phyloP scores from a whole-genome alignment of 2,329 filamentous ascomycete species.

The Neopestalotiopsis rosae region DNA sequence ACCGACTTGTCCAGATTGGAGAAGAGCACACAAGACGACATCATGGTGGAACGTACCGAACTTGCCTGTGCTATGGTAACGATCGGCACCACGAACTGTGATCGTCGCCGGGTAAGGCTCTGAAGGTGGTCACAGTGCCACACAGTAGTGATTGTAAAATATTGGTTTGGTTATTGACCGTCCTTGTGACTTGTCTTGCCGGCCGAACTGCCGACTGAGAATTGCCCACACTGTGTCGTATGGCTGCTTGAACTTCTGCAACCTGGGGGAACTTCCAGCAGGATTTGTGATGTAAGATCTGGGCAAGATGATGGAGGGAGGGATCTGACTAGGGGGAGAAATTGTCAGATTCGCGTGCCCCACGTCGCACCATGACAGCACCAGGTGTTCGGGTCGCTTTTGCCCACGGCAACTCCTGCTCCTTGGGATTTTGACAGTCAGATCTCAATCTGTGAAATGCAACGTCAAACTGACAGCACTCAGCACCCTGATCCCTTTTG shows the following conservation, averaged over 20 bases:
- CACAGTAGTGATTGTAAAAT: background rate
- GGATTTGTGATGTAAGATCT: conserved; percentile 4
- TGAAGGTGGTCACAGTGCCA: background rate
- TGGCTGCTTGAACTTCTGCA: background rate
- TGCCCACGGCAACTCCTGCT: background rate
- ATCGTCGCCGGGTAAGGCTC: background rate
- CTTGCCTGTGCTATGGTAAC: background rate
- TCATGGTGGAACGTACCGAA: conserved; percentile 11
- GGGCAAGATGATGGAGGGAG: background rate
- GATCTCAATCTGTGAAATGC: background rate
- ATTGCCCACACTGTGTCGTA: background rate
- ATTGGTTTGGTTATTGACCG: background rate
- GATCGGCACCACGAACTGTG: background rate
- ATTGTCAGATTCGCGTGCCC: conserved; percentile 5
- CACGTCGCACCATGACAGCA: background rate
- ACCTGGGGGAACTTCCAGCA: background rate
- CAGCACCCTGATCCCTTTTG: background rate
- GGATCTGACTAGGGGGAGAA: background rate
- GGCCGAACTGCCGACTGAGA: background rate
- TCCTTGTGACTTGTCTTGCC: background rate
- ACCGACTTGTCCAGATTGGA: conserved; percentile 55
- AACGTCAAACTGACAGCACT: background rate
- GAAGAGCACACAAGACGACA: conserved; percentile 54
- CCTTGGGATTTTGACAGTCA: background rate
- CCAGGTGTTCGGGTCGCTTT: background rate